Base-by-base conservation (phyloP, 441 rosid species). In the Omphalea diandra region DNA sequence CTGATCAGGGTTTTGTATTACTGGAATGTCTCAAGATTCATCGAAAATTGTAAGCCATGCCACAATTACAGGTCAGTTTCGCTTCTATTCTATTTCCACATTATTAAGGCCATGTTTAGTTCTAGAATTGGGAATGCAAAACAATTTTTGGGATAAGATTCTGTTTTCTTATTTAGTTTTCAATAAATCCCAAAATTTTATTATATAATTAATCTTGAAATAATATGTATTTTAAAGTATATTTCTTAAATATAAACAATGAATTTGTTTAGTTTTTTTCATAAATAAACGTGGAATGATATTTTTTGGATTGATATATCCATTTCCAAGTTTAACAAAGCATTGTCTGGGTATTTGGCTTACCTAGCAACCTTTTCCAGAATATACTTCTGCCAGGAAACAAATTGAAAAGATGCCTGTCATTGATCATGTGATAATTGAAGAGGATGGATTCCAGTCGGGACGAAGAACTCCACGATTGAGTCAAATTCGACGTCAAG, bases 401-500 rank as follows among this genome's bases (percentile, higher is more conserved):
- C 17, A 33, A 49, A 11, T 49, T 61, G 60, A 24, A 36, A 40
- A 17, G 26, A 35, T 24, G 22, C 31, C 52, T 60, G 38, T 18
- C 24, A 60, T 6, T 24, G 66, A 61, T 49, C 35, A 38, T 11
- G 24, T 61, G 22, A 27, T 29, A 44, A 57, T 14, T 27, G 27
- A 61, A 35, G 38, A n/a, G 20, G 35, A 33, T 70, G 60, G 36
- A 36, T 35, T n/a, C 35, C 59, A 5, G 0, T 36, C 67, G 33
- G 18, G 17, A 31, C 56, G 41, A 36, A 70, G 32, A 52, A 40
- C 74, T 38, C 62, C 49, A 18, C 61, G 62, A 26, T 62, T 70
- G 65, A 70, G 60, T 52, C 67, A 70, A 52, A 62, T 70, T 52
- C 35, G 57, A 27, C 14, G 53, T 70, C 67, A 61, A 27, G 68